Evolutionary conservation across 257 asterid genomes (phyloP).

Genomic region (Lavandula angustifolia): DNA sequence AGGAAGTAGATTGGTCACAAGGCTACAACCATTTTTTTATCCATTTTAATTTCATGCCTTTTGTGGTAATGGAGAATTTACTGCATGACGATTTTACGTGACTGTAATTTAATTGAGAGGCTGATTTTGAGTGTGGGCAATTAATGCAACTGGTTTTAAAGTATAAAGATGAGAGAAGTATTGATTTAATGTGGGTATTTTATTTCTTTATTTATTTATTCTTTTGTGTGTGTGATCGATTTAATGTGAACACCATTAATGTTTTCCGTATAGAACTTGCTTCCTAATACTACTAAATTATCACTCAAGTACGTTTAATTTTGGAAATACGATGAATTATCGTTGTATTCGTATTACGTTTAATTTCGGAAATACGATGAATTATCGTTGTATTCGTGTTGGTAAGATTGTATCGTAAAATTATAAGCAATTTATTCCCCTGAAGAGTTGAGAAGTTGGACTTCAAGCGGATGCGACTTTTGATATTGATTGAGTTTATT

Average conservation of each 20-base stretch:
- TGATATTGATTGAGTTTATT: no score
- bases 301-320: no score
- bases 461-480: no score
- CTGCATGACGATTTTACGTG: constrained; percentile 39
- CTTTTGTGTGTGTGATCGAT: constrained; percentile 1
- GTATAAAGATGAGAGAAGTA: constrained; percentile 4
- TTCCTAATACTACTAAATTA: no score
- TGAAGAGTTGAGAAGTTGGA: no score
- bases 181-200: not conserved
- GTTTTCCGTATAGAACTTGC: not conserved
- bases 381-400: no score
- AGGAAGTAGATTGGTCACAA: constrained; percentile 38
- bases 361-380: no score
- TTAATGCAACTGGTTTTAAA: constrained; percentile 27
- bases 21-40: constrained; percentile 31
- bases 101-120: constrained; percentile 33
- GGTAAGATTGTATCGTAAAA: no score
- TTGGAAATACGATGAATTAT: no score
- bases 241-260: constrained; percentile 26
- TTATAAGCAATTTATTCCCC: no score
- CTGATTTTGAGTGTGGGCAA: constrained; percentile 23
- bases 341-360: no score
- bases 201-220: no score
- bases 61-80: constrained; percentile 39
- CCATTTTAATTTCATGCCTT: constrained; percentile 36